Percentiles rank a stretch among this genome's conserved stretches.
Conservation (phyloP, 768 basidiomycete genomes). For the Tulasnella calospora region DNA sequence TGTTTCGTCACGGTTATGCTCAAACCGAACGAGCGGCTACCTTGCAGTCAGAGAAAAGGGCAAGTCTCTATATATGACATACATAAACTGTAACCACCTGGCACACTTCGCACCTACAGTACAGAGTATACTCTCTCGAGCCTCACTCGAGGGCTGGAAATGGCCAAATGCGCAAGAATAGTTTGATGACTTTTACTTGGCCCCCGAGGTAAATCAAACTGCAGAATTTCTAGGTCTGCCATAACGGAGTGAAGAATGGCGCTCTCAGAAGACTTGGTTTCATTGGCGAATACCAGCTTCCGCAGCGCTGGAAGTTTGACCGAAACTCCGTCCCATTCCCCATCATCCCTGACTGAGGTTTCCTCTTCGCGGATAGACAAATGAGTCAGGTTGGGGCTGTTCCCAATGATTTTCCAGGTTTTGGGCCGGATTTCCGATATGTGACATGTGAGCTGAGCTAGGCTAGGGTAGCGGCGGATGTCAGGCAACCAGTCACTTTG, state of each 20-base stretch:
- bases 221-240: neutral
- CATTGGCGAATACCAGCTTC: neutral
- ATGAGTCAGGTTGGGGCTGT: neutral
- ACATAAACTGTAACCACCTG: too few species aligned
- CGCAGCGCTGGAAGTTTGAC: neutral
- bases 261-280: neutral
- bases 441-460: neutral
- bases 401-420: neutral
- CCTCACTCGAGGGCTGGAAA: neutral
- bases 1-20: too few species aligned
- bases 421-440: neutral
- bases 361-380: neutral
- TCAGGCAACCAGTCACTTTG: neutral
- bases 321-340: neutral
- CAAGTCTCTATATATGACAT: too few species aligned
- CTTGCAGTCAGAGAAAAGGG: too few species aligned
- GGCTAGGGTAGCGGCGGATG: neutral
- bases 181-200: neutral
- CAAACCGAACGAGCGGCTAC: too few species aligned
- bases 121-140: neutral
- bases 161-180: neutral
- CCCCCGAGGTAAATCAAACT: neutral
- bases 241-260: neutral
- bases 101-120: neutral
- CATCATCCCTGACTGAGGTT: neutral